Percentiles rank a stretch among this genome's conserved stretches.
phyloP scores from a whole-genome alignment of 108 stramenopile species.

The Pseudonitzschia multiseries region DNA sequence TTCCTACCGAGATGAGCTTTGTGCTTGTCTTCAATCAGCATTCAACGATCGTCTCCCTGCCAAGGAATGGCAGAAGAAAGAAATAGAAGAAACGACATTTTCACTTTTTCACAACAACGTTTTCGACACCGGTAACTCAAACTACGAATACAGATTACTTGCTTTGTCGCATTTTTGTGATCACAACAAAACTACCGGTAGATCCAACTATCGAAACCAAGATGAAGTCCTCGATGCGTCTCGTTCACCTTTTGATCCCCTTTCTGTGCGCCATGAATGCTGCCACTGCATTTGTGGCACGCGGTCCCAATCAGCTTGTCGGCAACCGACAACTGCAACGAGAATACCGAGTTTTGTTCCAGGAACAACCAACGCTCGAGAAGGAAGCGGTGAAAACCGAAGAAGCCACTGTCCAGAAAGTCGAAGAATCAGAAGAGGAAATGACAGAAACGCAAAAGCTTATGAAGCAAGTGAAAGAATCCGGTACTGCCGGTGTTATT shows the following conservation, averaged over 20 bases:
- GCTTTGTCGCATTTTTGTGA: no score
- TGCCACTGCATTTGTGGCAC: constrained; percentile 9
- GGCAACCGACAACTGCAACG: neutral
- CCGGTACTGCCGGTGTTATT: constrained; percentile 73
- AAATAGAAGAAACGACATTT: neutral
- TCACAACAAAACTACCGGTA: no score
- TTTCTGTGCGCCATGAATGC: neutral
- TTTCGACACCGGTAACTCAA: no score
- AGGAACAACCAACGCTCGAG: neutral
- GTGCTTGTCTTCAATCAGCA: neutral
- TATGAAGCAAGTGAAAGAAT: constrained; percentile 72
- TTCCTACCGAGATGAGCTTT: neutral
- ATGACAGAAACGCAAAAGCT: constrained; percentile 50
- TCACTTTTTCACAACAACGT: neutral
- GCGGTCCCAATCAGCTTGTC: neutral
- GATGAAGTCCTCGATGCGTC: constrained; percentile 4
- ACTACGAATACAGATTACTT: no score
- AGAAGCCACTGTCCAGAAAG: neutral
- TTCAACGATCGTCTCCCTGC: neutral
- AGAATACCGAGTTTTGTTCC: neutral
- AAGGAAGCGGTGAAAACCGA: neutral
- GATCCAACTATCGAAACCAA: no score
- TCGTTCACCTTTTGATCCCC: constrained; percentile 1
- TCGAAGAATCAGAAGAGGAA: constrained; percentile 20
- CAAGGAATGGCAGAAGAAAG: neutral